Conservation (phyloP, 768 basidiomycete species). For the Lenzites betulinus region DNA sequence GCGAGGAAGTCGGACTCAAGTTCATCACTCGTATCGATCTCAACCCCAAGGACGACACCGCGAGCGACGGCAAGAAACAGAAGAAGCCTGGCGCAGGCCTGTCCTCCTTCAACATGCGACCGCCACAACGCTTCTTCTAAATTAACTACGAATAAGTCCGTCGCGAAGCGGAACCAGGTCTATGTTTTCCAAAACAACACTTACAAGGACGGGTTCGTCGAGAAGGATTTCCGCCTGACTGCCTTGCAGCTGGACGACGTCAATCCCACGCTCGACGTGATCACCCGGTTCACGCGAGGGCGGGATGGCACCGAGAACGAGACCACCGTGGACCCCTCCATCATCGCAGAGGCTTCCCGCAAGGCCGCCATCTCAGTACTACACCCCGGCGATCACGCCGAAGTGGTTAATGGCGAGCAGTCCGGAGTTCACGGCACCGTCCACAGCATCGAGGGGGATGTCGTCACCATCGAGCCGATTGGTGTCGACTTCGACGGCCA, state of each 20-base stretch:
- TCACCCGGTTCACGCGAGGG: constrained; percentile 82
- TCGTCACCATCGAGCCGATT: constrained; percentile 79
- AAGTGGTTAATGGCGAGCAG: constrained; percentile 97
- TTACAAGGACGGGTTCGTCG: constrained; percentile 92
- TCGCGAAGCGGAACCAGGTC: constrained; percentile 70
- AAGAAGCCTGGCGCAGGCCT: constrained; percentile 59
- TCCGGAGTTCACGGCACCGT: constrained; percentile 91
- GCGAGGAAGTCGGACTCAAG: constrained; percentile 89
- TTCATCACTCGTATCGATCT: constrained; percentile 98
- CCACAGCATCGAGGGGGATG: constrained; percentile 84
- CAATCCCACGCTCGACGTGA: constrained; percentile 94
- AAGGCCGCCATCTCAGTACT: constrained; percentile 91
- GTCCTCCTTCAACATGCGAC: constrained; percentile 62
- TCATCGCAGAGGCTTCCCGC: constrained; percentile 89
- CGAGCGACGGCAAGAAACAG: constrained; percentile 71
- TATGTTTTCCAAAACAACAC: constrained; percentile 93
- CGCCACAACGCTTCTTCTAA: constrained; percentile 92
- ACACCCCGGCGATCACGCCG: constrained; percentile 97
- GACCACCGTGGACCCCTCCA: constrained; percentile 78
- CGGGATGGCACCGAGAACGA: constrained; percentile 72
- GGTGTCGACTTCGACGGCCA: constrained; percentile 86
- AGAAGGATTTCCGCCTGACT: constrained; percentile 90
- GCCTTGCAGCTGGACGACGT: constrained; percentile 84
- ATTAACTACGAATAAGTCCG: constrained; percentile 87
- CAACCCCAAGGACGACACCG: constrained; percentile 80